Evolutionary conservation across 345 rosid species (phyloP), one percentile per base, ranked within the genome.

Genomic region (Salix arbutifolia): DNA sequence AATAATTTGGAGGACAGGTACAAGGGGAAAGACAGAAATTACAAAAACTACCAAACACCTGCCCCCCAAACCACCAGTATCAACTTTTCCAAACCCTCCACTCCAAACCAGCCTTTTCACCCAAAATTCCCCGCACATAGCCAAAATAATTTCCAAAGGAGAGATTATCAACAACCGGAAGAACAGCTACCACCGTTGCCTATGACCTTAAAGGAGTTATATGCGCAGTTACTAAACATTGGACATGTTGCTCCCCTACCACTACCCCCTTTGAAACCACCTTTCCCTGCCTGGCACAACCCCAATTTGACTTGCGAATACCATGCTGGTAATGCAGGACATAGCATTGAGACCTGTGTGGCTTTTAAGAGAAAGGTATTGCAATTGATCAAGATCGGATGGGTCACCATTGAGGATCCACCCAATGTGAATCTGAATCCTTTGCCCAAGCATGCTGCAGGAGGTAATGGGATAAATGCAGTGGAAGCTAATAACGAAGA

Each of bases 401-500:
- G 8, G n/a, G 9, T 50, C 58, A 50, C n/a, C 1, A 1, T 50
- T 0, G 2, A 50, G 9, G 58, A 50, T 50, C 1, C 3, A 0
- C 3, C 58, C 6, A 50, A 50, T 50, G n/a, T 50, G 9, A 50
- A 18, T 1, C 16, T 3, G 0, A 50, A 50, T 0, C 58, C 58
- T 0, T 0, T 50, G 5, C n/a, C 58, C 9, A 5, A 50, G 6
- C 58, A 50, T 50, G 58, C 2, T 1, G 1, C 0, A 0, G 1
- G n/a, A 1, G 0, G 58, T 50, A 5, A n/a, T 6, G n/a, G 58
- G 2, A n/a, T 50, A 2, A 50, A 50, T 50, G 7, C n/a, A 0
- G 0, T 50, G 1, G 58, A 50, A 7, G 9, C 18, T 0, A 3
- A 8, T 50, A 50, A 0, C 2, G 0, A 18, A 0, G 9, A 6